A percentile compares a stretch with the other conserved stretches of the same genome.
These are phyloP conservation scores for Ceratobasidium sp. DNA, from an alignment of 1,284 basidiomycete genomes.

Conservation along the genomic window DNA sequence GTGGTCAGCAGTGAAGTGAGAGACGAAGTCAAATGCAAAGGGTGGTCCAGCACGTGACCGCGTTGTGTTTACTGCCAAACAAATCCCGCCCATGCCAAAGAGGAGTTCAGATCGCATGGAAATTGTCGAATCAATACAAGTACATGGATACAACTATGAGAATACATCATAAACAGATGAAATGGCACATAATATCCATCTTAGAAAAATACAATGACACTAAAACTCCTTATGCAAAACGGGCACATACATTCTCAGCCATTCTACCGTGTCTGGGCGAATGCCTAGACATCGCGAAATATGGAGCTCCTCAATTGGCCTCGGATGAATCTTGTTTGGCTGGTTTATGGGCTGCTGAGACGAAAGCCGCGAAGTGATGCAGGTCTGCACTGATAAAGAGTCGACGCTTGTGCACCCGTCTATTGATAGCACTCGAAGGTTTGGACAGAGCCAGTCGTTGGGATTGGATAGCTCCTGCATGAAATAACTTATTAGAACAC, in stretches of 20 bases:
- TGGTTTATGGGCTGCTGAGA: not conserved
- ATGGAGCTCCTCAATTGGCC: slow-evolving; percentile 31
- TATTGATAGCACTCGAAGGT: slow-evolving; percentile 23
- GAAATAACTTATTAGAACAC: not conserved
- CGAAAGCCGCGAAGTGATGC: slow-evolving; percentile 14
- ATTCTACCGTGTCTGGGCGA: slow-evolving; percentile 24
- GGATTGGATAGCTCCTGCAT: slow-evolving; percentile 37
- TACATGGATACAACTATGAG: not conserved
- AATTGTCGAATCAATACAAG: not conserved
- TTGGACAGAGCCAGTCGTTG: slow-evolving; percentile 35
- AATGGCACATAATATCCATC: not conserved
- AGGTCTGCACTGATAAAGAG: slow-evolving; percentile 21
- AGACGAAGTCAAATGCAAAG: not conserved
- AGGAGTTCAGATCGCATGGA: not conserved
- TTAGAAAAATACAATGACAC: not conserved
- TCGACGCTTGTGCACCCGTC: slow-evolving; percentile 39
- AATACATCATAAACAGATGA: slow-evolving; percentile 3
- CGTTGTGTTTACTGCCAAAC: not conserved
- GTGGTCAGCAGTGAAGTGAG: not conserved
- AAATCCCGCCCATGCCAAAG: not conserved
- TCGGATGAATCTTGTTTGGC: not conserved
- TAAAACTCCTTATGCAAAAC: slow-evolving; percentile 17
- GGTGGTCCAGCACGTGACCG: not conserved
- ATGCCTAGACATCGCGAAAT: slow-evolving; percentile 31
- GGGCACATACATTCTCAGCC: slow-evolving; percentile 40